Evolutionary conservation across 1,139 yeast genomes (phyloP).

Genomic region (Debaryomyces coudertii): DNA sequence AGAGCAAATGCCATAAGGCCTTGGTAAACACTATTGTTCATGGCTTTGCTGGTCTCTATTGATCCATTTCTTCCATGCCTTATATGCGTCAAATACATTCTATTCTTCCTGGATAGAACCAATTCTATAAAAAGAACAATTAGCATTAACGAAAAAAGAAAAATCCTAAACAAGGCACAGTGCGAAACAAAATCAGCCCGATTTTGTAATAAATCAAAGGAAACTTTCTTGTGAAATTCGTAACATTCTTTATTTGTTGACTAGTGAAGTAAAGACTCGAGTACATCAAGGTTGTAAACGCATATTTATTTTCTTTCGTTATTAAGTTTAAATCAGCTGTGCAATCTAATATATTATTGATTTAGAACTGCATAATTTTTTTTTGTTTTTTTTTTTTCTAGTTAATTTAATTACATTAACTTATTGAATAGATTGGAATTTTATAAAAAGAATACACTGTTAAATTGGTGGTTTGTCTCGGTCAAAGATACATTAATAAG

Average conservation of each 20-base stretch:
- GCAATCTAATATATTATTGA: not conserved
- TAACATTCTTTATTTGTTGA: not conserved
- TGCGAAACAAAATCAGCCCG: not conserved
- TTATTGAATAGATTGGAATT: constrained; percentile 1
- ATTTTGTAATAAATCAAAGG: constrained; percentile 1
- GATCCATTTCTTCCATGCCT: not conserved
- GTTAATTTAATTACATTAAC: not conserved
- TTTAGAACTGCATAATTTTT: not conserved
- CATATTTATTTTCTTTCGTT: constrained; percentile 1
- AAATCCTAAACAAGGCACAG: constrained; percentile 3
- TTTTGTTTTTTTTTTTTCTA: constrained; percentile 1
- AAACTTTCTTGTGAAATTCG: not conserved
- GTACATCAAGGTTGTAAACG: not conserved
- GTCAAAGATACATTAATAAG: not conserved
- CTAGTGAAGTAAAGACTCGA: not conserved
- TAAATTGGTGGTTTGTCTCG: not conserved
- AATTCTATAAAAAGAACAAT: not conserved
- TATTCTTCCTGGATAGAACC: not conserved
- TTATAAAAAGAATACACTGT: not conserved
- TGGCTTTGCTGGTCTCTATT: not conserved
- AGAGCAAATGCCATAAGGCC: too few relatives aligned
- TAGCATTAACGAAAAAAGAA: not conserved
- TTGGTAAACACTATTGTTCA: too few relatives aligned
- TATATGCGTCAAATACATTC: not conserved
- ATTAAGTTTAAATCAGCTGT: not conserved